Evolutionary conservation across 345 rosid species (phyloP).

Genomic region (Salix exigua): DNA sequence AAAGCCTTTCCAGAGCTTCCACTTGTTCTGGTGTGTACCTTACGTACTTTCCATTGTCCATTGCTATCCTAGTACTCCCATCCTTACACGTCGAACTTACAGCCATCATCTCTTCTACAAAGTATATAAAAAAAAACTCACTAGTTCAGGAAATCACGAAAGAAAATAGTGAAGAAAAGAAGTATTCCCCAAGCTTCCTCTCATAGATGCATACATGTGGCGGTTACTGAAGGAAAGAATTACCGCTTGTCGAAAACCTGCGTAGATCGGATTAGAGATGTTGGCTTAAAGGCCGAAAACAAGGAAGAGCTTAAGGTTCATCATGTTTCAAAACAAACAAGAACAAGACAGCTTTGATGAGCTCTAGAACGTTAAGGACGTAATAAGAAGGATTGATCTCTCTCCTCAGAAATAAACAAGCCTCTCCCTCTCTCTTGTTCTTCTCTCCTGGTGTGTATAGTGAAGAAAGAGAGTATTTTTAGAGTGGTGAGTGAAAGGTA

Average conservation of each 20-base stretch:
- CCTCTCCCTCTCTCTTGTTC: too few relatives aligned
- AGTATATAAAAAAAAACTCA: background rate
- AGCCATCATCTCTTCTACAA: slow-evolving; percentile 48
- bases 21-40: slow-evolving; percentile 99
- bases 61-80: slow-evolving; percentile 30
- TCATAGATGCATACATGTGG: background rate
- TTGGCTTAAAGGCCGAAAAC: background rate
- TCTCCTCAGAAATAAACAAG: background rate
- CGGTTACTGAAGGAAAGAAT: background rate
- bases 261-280: background rate
- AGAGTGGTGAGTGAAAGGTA: background rate
- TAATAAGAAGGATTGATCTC: background rate
- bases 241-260: slow-evolving; percentile 10
- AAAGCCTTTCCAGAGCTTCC: slow-evolving; percentile 98
- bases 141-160: background rate
- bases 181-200: background rate
- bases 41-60: slow-evolving; percentile 98
- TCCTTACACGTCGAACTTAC: slow-evolving; percentile 67
- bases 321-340: background rate
- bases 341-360: background rate
- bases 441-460: background rate
- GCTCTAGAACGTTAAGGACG: too few relatives aligned
- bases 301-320: background rate
- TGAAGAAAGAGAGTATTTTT: background rate
- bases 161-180: background rate